phyloP scores from a whole-genome alignment of 2,329 filamentous ascomycete genomes.

The Scytalidium lignicola region DNA sequence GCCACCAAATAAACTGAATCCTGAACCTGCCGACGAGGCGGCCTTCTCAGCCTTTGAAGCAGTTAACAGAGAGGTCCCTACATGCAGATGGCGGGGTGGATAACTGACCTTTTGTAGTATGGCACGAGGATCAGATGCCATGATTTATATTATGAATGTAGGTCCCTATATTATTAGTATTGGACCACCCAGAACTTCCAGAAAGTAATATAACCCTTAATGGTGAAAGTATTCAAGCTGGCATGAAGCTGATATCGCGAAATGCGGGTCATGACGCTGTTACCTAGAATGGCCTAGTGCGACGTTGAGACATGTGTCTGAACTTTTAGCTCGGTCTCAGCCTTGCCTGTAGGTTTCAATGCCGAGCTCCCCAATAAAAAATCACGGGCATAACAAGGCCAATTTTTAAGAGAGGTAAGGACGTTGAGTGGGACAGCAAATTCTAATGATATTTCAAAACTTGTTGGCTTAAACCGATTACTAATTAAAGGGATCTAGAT shows the following conservation, averaged over 20 bases:
- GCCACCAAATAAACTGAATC: slow-evolving; percentile 87
- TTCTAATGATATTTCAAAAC: background rate
- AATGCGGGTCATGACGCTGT: background rate
- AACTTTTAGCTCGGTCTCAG: background rate
- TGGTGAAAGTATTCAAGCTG: too few species aligned
- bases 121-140: slow-evolving; percentile 73
- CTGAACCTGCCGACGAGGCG: slow-evolving; percentile 65
- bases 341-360: background rate
- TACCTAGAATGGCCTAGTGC: background rate
- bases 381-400: background rate
- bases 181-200: background rate
- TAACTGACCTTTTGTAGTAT: slow-evolving; percentile 67
- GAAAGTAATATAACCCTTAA: too few species aligned
- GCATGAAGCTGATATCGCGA: too few species aligned
- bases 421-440: too few species aligned
- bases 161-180: background rate
- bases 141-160: slow-evolving; percentile 27
- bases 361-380: background rate
- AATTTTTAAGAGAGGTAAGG: too few species aligned
- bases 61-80: slow-evolving; percentile 12
- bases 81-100: slow-evolving; percentile 24
- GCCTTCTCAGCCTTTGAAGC: slow-evolving; percentile 77
- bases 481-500: background rate
- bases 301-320: background rate
- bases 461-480: background rate